These are phyloP conservation scores for Balamuthia mandrillaris DNA, from an alignment of 208 protist species.

Conservation along the genomic window DNA sequence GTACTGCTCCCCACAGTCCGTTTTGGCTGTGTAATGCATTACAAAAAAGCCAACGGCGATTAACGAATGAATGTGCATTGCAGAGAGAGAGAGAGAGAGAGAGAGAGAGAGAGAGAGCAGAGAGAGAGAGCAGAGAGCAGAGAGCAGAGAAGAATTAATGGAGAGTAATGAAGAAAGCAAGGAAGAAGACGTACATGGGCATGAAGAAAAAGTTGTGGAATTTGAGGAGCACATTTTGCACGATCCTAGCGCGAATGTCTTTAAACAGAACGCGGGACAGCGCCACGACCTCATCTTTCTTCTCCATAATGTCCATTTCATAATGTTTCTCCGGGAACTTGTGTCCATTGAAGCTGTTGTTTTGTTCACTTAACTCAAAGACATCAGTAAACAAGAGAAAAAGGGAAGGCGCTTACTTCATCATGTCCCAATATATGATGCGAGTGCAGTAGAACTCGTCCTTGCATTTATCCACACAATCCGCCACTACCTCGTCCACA, in stretches of 20 bases:
- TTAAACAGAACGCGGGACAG: slow-evolving; percentile 10
- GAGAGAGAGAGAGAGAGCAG: no score
- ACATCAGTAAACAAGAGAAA: neutral
- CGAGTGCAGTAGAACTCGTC: slow-evolving; percentile 32
- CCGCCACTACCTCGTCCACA: neutral
- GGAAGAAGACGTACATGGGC: neutral
- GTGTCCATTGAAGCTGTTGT: slow-evolving; percentile 26
- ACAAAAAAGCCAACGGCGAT: neutral
- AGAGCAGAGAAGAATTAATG: no score
- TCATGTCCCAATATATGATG: slow-evolving; percentile 32
- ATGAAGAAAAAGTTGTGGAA: slow-evolving; percentile 34
- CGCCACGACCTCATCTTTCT: slow-evolving; percentile 2
- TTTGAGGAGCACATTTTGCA: slow-evolving; percentile 16
- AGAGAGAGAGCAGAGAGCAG: no score
- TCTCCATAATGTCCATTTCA: neutral
- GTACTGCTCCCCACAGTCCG: slow-evolving; percentile 11
- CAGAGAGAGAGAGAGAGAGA: no score
- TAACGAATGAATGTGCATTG: neutral
- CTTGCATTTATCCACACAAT: slow-evolving; percentile 1
- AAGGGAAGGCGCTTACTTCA: neutral
- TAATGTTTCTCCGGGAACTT: slow-evolving; percentile 11
- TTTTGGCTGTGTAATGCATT: slow-evolving; percentile 17
- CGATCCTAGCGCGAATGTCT: neutral
- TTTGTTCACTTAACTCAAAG: no score
- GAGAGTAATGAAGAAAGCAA: no score